phyloP scores from a whole-genome alignment of 1,139 yeast species.

The Kluyveromyces marxianus region DNA sequence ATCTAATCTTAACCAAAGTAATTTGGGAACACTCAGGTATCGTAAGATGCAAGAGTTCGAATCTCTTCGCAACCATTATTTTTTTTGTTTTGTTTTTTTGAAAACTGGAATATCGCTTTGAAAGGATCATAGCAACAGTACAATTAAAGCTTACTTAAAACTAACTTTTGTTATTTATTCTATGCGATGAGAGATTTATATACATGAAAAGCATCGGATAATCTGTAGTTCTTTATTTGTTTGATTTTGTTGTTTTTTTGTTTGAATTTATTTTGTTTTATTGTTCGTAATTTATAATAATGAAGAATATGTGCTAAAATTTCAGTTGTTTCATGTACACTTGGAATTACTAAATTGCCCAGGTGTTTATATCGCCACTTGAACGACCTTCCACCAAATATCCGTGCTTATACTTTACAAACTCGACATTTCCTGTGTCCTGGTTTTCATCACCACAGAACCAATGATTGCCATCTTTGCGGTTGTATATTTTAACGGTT shows the following conservation, averaged over 20 bases:
- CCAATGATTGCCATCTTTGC: constrained; percentile 46
- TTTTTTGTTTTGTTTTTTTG: constrained; percentile 1
- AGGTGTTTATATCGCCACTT: constrained; percentile 51
- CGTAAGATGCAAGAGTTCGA: constrained; percentile 22
- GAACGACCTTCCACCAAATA: constrained; percentile 56
- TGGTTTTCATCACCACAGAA: constrained; percentile 37
- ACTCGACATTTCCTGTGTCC: constrained; percentile 30
- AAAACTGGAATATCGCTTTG: not conserved
- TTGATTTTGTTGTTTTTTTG: too few species aligned
- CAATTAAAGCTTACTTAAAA: too few species aligned
- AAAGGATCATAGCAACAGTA: too few species aligned
- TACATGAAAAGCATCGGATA: too few species aligned
- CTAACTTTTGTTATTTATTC: too few species aligned
- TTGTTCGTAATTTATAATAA: not conserved
- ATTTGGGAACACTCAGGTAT: constrained; percentile 17
- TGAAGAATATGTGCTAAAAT: not conserved
- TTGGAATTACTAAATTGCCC: constrained; percentile 38
- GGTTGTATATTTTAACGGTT: constrained; percentile 48
- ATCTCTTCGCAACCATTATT: constrained; percentile 20
- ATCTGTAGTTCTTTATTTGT: too few species aligned
- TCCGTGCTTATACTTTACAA: constrained; percentile 49
- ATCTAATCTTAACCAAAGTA: constrained; percentile 6
- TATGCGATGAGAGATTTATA: too few species aligned
- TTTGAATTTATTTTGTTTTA: not conserved
- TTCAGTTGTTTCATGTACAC: not conserved